Conservation (phyloP, 2,329 filamentous ascomycete species). For the Cadophora sp. region DNA sequence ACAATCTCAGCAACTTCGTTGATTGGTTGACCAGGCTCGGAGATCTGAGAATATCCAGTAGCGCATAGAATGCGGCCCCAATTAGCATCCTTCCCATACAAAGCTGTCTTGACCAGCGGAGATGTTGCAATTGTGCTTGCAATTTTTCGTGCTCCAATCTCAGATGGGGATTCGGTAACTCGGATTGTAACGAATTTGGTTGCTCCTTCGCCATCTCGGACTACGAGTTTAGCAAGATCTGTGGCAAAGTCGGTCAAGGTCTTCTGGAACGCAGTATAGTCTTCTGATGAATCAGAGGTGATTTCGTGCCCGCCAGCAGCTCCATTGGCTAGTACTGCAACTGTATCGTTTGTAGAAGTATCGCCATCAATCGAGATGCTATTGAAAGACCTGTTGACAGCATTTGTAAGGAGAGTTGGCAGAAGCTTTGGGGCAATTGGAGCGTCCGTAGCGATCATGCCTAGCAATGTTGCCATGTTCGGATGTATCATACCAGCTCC, state of each 20-base stretch:
- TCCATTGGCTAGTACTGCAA: slow-evolving; percentile 94
- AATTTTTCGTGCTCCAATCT: slow-evolving; percentile 76
- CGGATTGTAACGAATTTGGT: slow-evolving; percentile 97
- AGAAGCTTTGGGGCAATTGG: slow-evolving; percentile 75
- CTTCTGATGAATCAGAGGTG: slow-evolving; percentile 57
- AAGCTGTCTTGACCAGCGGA: slow-evolving; percentile 93
- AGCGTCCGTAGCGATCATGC: slow-evolving; percentile 90
- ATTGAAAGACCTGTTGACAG: slow-evolving; percentile 90
- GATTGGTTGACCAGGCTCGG: slow-evolving; percentile 60
- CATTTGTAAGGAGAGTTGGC: slow-evolving; percentile 71
- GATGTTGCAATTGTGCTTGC: slow-evolving; percentile 89
- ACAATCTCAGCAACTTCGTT: slow-evolving; percentile 69
- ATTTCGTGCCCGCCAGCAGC: slow-evolving; percentile 78
- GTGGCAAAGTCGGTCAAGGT: slow-evolving; percentile 80
- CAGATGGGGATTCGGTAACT: slow-evolving; percentile 74
- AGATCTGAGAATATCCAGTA: slow-evolving; percentile 78
- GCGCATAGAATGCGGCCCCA: slow-evolving; percentile 98
- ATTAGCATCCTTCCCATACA: slow-evolving; percentile 97
- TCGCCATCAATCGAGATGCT: slow-evolving; percentile 96
- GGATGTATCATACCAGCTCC: slow-evolving; percentile 99
- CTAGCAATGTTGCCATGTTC: slow-evolving; percentile 96
- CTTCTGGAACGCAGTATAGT: slow-evolving; percentile 73
- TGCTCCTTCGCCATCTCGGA: slow-evolving; percentile 94
- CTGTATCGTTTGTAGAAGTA: slow-evolving; percentile 96
- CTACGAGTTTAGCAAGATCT: slow-evolving; percentile 88